These are phyloP conservation scores for Marasmius tenuissimus DNA, from an alignment of 1,284 basidiomycete genomes.

Conservation along the genomic window DNA sequence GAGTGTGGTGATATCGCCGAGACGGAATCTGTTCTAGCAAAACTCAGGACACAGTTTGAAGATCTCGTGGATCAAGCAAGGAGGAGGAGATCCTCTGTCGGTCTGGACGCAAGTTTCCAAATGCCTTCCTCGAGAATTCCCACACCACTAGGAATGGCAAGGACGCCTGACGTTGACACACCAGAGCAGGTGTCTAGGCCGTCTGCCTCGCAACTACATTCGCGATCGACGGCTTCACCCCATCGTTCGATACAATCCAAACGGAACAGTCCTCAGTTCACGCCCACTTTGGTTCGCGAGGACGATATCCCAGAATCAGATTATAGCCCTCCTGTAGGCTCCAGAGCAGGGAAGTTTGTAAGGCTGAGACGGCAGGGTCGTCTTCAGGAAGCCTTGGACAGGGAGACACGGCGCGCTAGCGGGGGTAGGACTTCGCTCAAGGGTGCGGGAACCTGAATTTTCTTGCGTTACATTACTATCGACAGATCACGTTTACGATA, in stretches of 20 bases:
- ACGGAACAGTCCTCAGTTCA: background rate
- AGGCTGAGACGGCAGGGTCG: constrained; percentile 5
- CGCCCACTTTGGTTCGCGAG: background rate
- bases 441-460: constrained; percentile 12
- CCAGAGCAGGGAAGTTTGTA: constrained; percentile 8
- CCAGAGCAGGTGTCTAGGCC: background rate
- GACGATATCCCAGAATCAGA: constrained; percentile 4
- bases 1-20: constrained; percentile 2
- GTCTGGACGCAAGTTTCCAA: background rate
- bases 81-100: background rate
- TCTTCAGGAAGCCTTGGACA: constrained; percentile 6
- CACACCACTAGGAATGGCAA: background rate
- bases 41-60: background rate
- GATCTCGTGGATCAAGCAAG: background rate
- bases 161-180: background rate
- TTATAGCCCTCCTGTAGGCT: constrained; percentile 10
- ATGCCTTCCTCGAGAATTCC: background rate
- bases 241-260: background rate
- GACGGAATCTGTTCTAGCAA: constrained; percentile 1
- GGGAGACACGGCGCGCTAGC: constrained; percentile 6
- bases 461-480: background rate
- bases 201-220: background rate
- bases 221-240: background rate
- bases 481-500: background rate
- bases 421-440: background rate